Base-by-base conservation (phyloP, 371 early-diverging fungal genomes). In the Actinomucor elegans region DNA sequence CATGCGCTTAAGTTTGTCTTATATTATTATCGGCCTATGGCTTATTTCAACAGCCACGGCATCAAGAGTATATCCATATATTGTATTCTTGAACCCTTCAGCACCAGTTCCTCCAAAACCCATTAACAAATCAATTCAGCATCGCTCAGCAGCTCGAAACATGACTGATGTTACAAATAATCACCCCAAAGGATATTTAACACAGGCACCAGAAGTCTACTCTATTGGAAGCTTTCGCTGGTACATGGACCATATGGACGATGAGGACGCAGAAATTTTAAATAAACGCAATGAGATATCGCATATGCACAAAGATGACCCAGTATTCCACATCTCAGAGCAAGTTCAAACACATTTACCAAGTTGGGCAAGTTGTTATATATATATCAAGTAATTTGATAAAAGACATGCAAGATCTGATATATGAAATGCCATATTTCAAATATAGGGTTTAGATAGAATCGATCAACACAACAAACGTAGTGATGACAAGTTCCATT, bases 401-500 rank as follows among this genome's bases (percentile, higher is more conserved):
- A n/a, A n/a, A n/a, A n/a, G n/a, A n/a, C n/a, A n/a, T n/a, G n/a
- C n/a, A n/a, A n/a, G n/a, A n/a, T n/a, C 5, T 33, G 17, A 18
- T 37, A 20, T 36, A n/a, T n/a, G n/a, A n/a, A n/a, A n/a, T n/a
- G n/a, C n/a, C n/a, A n/a, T n/a, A n/a, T n/a, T n/a, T n/a, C n/a
- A n/a, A 27, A 17, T 24, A 23, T 23, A 67, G 69, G 65, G 69
- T 6, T 49, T 69, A 5, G 44, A 51, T 9, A 52, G 69, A 17
- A 69, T 69, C 14, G 52, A 52, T 28, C 69, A 64, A 40, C 44
- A 59, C 10, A n/a, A n/a, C n/a, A 33, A 57, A 42, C 46, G 53
- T 11, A 50, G 32, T 21, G 31, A 43, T 7, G 61, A 59, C 21
- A 24, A 34, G 2, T 69, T 40, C 9, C 52, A 69, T 28, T 59